Percentiles rank a stretch among this genome's conserved stretches.
Conservation (phyloP, 2,329 filamentous ascomycete genomes). For the Parascedosporium putredinis region DNA sequence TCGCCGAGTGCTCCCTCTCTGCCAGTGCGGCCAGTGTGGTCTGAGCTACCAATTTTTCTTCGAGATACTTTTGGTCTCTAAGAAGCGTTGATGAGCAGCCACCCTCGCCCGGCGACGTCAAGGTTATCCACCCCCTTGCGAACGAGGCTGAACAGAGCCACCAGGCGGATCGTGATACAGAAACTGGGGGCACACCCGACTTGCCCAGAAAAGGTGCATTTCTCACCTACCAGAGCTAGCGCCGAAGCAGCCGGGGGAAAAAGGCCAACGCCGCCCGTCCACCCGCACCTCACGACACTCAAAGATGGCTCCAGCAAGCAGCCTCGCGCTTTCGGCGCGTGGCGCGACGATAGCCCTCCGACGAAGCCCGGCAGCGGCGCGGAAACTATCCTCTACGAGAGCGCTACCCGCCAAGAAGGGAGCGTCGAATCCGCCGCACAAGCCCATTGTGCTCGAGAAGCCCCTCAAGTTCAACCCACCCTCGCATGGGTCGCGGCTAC, state of each 20-base stretch:
- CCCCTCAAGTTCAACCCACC: slow-evolving; percentile 85
- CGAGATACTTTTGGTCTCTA: no score
- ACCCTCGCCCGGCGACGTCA: no score
- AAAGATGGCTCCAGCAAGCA: not conserved
- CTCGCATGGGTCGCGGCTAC: slow-evolving; percentile 67
- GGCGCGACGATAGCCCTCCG: not conserved
- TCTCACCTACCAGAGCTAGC: no score
- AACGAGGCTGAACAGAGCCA: no score
- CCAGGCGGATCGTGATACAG: no score
- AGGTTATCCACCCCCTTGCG: no score
- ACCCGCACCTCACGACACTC: no score
- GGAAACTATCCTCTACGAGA: slow-evolving; percentile 3
- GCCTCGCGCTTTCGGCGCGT: not conserved
- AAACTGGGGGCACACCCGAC: no score
- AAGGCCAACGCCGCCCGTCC: no score
- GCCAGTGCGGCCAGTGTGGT: not conserved
- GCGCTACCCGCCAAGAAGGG: slow-evolving; percentile 6
- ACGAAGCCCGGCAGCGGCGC: not conserved
- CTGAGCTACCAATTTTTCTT: not conserved
- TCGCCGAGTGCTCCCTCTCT: no score
- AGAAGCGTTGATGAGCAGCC: not conserved
- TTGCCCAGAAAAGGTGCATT: no score
- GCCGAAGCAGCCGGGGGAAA: no score
- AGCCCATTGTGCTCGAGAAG: slow-evolving; percentile 68
- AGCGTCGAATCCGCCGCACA: slow-evolving; percentile 29